Evolutionary conservation across 164 flowering plant genomes (phyloP).

Genomic region (Magnolia kwangsiensis): DNA sequence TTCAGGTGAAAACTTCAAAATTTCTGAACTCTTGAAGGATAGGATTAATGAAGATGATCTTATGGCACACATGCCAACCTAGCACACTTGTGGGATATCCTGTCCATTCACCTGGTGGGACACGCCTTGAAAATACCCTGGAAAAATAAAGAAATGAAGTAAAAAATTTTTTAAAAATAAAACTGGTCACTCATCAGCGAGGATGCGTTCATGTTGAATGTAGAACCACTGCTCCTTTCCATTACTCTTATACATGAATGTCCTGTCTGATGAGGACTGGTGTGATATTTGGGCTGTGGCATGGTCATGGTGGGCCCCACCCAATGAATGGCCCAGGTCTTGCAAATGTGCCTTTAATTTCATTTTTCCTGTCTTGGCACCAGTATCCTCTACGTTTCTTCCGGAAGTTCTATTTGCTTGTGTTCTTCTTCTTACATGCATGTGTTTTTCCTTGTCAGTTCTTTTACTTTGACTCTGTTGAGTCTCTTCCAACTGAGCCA

Average conservation of each 20-base stretch:
- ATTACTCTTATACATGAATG: no score
- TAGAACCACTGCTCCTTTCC: neutral
- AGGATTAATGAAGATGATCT: neutral
- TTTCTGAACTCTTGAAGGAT: neutral
- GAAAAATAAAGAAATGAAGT: neutral
- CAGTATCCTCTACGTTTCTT: neutral
- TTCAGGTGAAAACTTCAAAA: constrained; percentile 47
- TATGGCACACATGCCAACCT: neutral
- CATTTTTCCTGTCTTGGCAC: neutral
- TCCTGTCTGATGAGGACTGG: no score
- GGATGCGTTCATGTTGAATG: neutral
- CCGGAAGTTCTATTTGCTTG: neutral
- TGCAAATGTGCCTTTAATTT: neutral
- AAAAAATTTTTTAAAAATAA: no score
- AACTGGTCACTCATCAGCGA: neutral
- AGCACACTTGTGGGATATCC: neutral
- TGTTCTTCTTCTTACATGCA: neutral
- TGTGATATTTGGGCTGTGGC: neutral
- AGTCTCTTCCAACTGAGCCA: constrained; percentile 69
- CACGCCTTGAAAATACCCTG: no score
- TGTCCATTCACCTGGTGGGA: no score
- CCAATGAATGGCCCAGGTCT: neutral
- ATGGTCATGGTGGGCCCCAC: neutral
- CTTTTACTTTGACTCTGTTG: constrained; percentile 81
- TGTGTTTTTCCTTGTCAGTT: constrained; percentile 37